Evolutionary conservation across 345 rosid genomes (phyloP), one percentile per base, ranked within the genome.

Genomic region (Xanthoceras sorbifolium): DNA sequence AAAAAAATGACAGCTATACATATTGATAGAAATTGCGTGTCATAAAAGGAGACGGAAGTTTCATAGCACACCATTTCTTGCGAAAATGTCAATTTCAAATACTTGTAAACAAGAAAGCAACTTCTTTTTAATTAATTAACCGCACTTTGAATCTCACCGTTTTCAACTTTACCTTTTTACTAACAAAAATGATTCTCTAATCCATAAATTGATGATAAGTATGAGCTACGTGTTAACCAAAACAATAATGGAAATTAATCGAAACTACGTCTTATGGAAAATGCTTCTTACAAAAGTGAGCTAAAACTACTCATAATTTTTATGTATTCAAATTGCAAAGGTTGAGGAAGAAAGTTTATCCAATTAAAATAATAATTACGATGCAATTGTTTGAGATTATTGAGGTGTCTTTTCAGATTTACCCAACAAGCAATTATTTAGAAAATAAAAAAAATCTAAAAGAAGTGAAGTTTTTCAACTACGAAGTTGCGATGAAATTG

Each of bases 1-100:
- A 17, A 18, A 17, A 50, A 2, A 4, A 50, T 3, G 55, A 50
- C 52, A 14, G 52, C 55, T 50, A 15, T 50, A 15, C 5, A 5
- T 36, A 5, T 50, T 0, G 23, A 57, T n/a, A 20, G 25, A 57
- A 57, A 57, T 57, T 57, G 28, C 55, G n/a, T 50, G 55, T 42
- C 55, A 50, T 57, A 12, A 57, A 57, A 22, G 6, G 62, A 57
- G 22, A 23, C 9, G 28, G 14, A 57, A 23, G 25, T 22, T 57
- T n/a, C 28, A n/a, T 57, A 57, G 62, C 62, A n/a, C 62, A 57
- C 62, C 62, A 57, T 57, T 57, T 57, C 62, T 57, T 57, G 22
- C 62, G 11, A 57, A 57, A 57, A 57, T 7, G 62, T 57, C 62
- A 20, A 55, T 2, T 55, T 55, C 61, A 9, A 48, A 6, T 50